phyloP scores from a whole-genome alignment of 2,329 filamentous ascomycete species.

The Arachnopeziza araneosa region DNA sequence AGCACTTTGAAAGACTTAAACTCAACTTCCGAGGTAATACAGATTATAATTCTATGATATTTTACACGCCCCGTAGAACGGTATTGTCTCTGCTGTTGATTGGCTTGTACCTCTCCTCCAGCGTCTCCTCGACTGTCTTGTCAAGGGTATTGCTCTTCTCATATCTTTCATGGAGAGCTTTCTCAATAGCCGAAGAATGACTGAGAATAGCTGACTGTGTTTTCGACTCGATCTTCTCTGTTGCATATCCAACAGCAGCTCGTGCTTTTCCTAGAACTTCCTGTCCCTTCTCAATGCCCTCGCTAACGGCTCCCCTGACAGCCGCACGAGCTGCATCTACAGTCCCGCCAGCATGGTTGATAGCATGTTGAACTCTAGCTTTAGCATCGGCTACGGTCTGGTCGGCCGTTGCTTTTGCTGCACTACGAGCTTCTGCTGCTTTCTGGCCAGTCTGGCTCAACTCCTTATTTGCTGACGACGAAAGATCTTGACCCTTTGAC shows the following conservation, averaged over 20 bases:
- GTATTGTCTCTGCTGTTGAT: slow-evolving; percentile 35
- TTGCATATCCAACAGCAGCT: slow-evolving; percentile 32
- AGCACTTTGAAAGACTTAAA: not conserved
- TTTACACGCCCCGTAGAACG: slow-evolving; percentile 32
- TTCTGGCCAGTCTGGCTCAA: slow-evolving; percentile 19
- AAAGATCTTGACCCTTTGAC: slow-evolving; percentile 12
- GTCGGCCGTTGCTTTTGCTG: slow-evolving; percentile 20
- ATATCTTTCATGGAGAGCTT: slow-evolving; percentile 49
- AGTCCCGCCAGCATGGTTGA: slow-evolving; percentile 29
- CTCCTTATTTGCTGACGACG: slow-evolving; percentile 19
- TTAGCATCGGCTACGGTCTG: slow-evolving; percentile 11
- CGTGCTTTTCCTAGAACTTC: slow-evolving; percentile 36
- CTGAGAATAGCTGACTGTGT: slow-evolving; percentile 31
- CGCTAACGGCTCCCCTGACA: slow-evolving; percentile 30
- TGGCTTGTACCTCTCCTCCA: slow-evolving; percentile 50
- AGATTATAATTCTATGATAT: slow-evolving; percentile 7
- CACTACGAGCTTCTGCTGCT: slow-evolving; percentile 24
- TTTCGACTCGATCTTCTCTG: slow-evolving; percentile 35
- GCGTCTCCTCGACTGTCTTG: slow-evolving; percentile 47
- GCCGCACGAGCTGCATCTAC: slow-evolving; percentile 37
- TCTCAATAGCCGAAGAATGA: slow-evolving; percentile 33
- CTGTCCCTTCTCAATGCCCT: slow-evolving; percentile 31
- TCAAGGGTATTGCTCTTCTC: slow-evolving; percentile 37
- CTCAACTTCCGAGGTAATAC: not conserved
- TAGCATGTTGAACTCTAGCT: slow-evolving; percentile 14